phyloP scores from a whole-genome alignment of 192 early-diverging fungal genomes.

The Obelidium mucronatum region DNA sequence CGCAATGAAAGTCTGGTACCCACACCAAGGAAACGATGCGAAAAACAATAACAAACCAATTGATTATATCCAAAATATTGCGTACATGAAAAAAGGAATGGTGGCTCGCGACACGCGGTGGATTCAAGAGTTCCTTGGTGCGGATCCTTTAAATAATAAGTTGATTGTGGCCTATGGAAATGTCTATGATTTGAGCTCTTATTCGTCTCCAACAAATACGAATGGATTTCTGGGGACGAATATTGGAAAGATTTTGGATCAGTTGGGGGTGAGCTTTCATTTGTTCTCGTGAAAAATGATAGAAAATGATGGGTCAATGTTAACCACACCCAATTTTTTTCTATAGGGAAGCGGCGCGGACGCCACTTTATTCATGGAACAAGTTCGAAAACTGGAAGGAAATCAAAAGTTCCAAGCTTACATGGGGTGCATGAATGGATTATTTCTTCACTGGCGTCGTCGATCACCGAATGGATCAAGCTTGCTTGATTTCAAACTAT shows the following conservation, averaged over 20 bases:
- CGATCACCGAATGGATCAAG: constrained; percentile 76
- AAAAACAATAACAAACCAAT: constrained; percentile 27
- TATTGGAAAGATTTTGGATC: constrained; percentile 9
- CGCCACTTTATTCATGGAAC: constrained; percentile 32
- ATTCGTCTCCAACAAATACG: neutral
- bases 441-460: constrained; percentile 81
- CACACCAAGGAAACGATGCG: constrained; percentile 20
- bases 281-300: no score
- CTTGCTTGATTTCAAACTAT: constrained; percentile 85
- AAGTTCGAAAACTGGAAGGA: constrained; percentile 15
- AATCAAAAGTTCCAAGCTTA: constrained; percentile 43
- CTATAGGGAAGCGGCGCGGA: constrained; percentile 4
- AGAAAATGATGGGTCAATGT: neutral
- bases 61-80: constrained; percentile 17
- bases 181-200: constrained; percentile 50
- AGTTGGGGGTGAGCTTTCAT: constrained; percentile 28
- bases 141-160: constrained; percentile 28
- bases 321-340: constrained; percentile 13
- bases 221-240: constrained; percentile 32
- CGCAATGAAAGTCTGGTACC: constrained; percentile 36
- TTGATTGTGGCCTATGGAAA: constrained; percentile 48
- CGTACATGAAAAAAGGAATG: constrained; percentile 32
- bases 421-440: constrained; percentile 75
- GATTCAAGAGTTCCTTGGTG: constrained; percentile 15
- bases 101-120: constrained; percentile 34